A percentile compares a stretch with the other conserved stretches of the same genome.
Conservation (phyloP, 169 alveolate species). For the Perkinsus marinus region DNA sequence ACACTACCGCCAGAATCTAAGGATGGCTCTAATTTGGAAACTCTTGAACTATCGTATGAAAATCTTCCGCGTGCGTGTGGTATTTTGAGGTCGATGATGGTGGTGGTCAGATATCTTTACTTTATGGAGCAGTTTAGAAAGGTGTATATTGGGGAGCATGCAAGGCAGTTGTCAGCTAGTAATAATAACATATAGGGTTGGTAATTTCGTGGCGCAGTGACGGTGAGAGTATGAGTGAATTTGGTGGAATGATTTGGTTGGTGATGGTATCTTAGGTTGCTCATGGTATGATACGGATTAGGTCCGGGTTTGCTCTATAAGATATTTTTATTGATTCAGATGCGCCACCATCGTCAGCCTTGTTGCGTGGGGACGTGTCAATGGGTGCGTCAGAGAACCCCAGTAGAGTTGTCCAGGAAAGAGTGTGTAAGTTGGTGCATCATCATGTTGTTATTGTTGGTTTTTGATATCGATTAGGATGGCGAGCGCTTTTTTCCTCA, state of each 20-base stretch:
- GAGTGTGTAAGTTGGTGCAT: not conserved
- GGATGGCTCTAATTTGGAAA: slow-evolving; percentile 35
- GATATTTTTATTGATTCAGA: too few relatives aligned
- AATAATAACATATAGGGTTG: slow-evolving; percentile 24
- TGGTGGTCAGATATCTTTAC: slow-evolving; percentile 56
- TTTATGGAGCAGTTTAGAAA: slow-evolving; percentile 79
- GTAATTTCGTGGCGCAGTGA: too few relatives aligned
- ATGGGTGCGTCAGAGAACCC: not conserved
- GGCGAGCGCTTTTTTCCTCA: too few relatives aligned
- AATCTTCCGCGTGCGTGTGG: not conserved
- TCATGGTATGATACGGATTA: too few relatives aligned
- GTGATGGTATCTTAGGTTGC: too few relatives aligned
- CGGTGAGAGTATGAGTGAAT: too few relatives aligned
- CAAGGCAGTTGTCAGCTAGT: slow-evolving; percentile 52
- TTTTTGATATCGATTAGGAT: too few relatives aligned
- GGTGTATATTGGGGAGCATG: slow-evolving; percentile 73
- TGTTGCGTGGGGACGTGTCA: not conserved
- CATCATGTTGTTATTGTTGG: too few relatives aligned
- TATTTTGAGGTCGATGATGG: not conserved
- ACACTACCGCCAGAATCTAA: not conserved
- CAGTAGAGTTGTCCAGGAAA: not conserved
- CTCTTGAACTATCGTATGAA: slow-evolving; percentile 52
- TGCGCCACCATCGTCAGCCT: not conserved
- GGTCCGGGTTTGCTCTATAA: too few relatives aligned
- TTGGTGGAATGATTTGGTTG: too few relatives aligned